Base-by-base conservation (phyloP, 352 stramenopile genomes). In the Sclerospora graminicola region DNA sequence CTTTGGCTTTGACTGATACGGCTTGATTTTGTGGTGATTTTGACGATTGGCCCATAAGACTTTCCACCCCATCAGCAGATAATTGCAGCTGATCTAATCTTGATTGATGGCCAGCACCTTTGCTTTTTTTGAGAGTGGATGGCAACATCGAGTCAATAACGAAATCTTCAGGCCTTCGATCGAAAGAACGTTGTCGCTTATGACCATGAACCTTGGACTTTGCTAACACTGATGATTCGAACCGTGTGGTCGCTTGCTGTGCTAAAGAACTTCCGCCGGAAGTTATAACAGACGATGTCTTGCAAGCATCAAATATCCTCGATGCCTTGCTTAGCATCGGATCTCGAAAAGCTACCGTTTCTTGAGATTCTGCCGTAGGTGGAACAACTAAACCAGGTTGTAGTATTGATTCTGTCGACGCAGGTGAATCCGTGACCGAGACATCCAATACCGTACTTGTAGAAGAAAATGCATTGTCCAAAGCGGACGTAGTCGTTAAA, bases 171-270 rank as follows among this genome's bases (percentile, higher is more conserved):
- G 34, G 23, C 11, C 0, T 10, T 1, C 34, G 37, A 11, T 48
- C 41, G 24, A 13, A 43, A 28, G 53, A 44, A 15, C 19, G 42
- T 5, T 11, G 29, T n/a, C 53, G 40, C 28, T 66, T 63, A 24
- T 38, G 16, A 53, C 21, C 21, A 26, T 26, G 21, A 19, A 26
- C 1, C 10, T 38, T 46, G 20, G 7, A 20, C 11, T 39, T 24
- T 24, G 20, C n/a, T 31, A 30, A 5, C 13, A 13, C 7, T 26
- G 38, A 31, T 19, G 33, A 6, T 42, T 15, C 26, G 13, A 26
- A 8, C 27, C 46, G n/a, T n/a, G n/a, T n/a, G n/a, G n/a, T n/a
- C n/a, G n/a, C 14, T 45, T 21, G 20, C 9, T 35, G 20, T 10
- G 20, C 16, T 40, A 16, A 15, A 16, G 42, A 27, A 26, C 23